These are phyloP conservation scores for Juncus inflexus DNA, from an alignment of 176 grass and related monocot species.

Conservation along the genomic window DNA sequence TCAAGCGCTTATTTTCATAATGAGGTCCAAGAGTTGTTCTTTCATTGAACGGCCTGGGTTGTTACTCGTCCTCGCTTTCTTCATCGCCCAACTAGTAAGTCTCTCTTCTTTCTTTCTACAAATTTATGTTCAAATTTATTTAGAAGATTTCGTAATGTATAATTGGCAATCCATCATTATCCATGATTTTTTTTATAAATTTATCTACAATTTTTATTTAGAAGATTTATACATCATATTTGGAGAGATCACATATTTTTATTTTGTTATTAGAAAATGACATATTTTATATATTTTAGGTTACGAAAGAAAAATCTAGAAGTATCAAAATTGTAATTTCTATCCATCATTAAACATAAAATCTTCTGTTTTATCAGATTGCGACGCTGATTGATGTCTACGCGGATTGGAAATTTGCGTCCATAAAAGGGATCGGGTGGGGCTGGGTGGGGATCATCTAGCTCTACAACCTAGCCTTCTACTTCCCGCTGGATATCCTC, in stretches of 20 bases:
- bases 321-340: too few relatives aligned
- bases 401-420: constrained; percentile 57
- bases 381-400: constrained; percentile 81
- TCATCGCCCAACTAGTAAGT: constrained; percentile 70
- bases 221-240: too few relatives aligned
- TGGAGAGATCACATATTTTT: too few relatives aligned
- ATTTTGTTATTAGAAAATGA: too few relatives aligned
- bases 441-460: constrained; percentile 84
- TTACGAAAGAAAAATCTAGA: too few relatives aligned
- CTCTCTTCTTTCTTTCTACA: neutral
- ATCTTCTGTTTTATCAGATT: constrained; percentile 37
- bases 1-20: constrained; percentile 87
- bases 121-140: neutral
- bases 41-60: constrained; percentile 82
- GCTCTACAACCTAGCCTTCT: constrained; percentile 79
- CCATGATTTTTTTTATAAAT: too few relatives aligned
- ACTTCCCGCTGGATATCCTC: constrained; percentile 80
- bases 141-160: too few relatives aligned
- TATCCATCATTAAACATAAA: too few relatives aligned
- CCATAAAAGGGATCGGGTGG: constrained; percentile 91
- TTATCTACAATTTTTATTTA: too few relatives aligned
- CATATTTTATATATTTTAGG: too few relatives aligned
- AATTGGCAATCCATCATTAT: too few relatives aligned
- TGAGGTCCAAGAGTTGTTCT: constrained; percentile 79
- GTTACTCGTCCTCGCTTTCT: constrained; percentile 71